These are phyloP conservation scores for Prunus mongolica DNA, from an alignment of 306 rosid genomes.

Conservation along the genomic window DNA sequence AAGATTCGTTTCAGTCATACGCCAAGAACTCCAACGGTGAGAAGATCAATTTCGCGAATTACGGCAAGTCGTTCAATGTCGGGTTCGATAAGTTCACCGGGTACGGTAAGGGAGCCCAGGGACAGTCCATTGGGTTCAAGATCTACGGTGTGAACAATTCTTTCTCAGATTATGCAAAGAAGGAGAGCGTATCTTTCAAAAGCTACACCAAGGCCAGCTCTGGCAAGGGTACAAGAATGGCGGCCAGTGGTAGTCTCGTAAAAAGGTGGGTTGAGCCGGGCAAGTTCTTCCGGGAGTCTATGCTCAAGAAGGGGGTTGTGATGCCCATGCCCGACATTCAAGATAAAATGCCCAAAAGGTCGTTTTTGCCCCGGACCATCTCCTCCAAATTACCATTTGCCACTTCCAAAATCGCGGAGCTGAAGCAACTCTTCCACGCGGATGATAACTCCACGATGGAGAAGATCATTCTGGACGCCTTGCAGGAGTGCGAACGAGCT, in stretches of 20 bases:
- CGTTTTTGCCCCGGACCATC: constrained; percentile 79
- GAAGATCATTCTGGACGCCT: constrained; percentile 49
- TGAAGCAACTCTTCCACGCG: constrained; percentile 67
- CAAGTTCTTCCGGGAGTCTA: constrained; percentile 78
- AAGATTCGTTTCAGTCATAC: constrained; percentile 67
- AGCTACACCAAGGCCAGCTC: constrained; percentile 51
- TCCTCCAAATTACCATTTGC: constrained; percentile 82
- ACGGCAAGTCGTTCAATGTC: constrained; percentile 78
- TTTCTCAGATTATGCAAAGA: constrained; percentile 67
- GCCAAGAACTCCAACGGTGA: constrained; percentile 57
- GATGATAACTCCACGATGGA: constrained; percentile 82
- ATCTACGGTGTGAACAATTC: constrained; percentile 77
- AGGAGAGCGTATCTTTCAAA: constrained; percentile 40
- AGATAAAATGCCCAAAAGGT: constrained; percentile 92
- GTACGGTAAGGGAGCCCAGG: constrained; percentile 47
- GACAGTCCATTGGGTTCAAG: constrained; percentile 49
- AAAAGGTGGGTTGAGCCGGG: constrained; percentile 92
- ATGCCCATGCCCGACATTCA: constrained; percentile 83
- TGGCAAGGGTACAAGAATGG: constrained; percentile 16
- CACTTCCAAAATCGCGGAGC: constrained; percentile 44
- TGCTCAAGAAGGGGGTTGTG: constrained; percentile 65
- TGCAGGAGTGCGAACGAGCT: constrained; percentile 72
- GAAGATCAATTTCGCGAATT: constrained; percentile 54
- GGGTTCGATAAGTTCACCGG: constrained; percentile 76
- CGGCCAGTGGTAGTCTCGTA: constrained; percentile 50